Evolutionary conservation across 768 basidiomycete genomes (phyloP), one percentile per base, ranked within the genome.

Genomic region (Tephrocybe sp.): DNA sequence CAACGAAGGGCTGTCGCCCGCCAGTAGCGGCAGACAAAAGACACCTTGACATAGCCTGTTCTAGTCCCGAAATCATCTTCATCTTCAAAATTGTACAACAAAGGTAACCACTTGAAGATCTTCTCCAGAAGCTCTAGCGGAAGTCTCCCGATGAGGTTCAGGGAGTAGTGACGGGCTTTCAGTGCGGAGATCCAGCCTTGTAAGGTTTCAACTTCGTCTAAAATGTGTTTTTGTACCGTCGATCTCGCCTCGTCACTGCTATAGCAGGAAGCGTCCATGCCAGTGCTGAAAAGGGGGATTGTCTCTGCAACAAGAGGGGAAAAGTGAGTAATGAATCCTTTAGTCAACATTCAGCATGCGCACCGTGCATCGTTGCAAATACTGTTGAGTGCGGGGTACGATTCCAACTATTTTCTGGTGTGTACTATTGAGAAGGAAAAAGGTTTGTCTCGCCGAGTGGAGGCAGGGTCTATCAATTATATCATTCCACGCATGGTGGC

Each of bases 31-130:
- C 41, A 42, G 3, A 42, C 41, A 25, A 16, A 16, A 12, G 41
- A 24, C 5, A 42, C 41, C 7, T n/a, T 15, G 6, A 42, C 10
- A 21, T 23, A 42, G 2, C 16, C 16, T 19, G 37, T 19, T 9
- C 18, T 12, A 21, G 18, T 7, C 8, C n/a, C 3, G 6, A n/a
- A n/a, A n/a, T n/a, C n/a, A n/a, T n/a, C n/a, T n/a, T n/a, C n/a
- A n/a, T 4, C 37, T 9, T n/a, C 4, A 18, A 5, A 5, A 29
- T 38, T 12, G 37, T 9, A 38, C 21, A 5, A 3, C 5, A 8
- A 38, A 6, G 37, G n/a, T 38, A 34, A 15, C 37, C 37, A 38
- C 15, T 38, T 37, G 34, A 46, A 46, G 21, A 46, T 46, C 18
- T 15, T 18, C 13, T 23, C 34, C 4, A 38, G 5, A 16, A 46